Base-by-base conservation (phyloP, 148 eudicot species). In the Pharnaceum exiguum region DNA sequence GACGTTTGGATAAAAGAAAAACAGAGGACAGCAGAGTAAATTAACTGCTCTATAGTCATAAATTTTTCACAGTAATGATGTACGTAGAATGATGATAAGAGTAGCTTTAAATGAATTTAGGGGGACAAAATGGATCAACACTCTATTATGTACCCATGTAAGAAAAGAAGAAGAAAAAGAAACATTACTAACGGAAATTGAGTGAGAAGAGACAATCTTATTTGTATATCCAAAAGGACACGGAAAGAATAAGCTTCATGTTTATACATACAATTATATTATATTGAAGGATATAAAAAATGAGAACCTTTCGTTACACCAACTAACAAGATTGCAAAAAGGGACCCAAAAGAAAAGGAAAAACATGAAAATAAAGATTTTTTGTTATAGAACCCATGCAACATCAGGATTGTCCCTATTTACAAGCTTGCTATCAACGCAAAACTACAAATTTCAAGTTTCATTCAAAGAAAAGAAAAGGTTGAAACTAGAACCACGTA, bases 241-340 rank as follows among this genome's bases (percentile, higher is more conserved):
- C 67, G 77, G 26, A 67, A 73, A 62, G 69, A 62, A 73, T 73
- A 53, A 26, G 29, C 24, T 27, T 33, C 16, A 5, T 51, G 12
- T 51, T 39, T 19, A 63, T 38, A 51, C 59, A 63, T 40, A 62
- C 11, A n/a, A 47, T 24, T 60, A 32, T 23, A 47, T 22, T 60
- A 59, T 8, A 17, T 21, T 5, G 27, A 30, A 19, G 26, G 10
- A 21, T 31, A 28, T 29, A 7, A 46, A 46, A 22, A 25, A 44
- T 23, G 7, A 40, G 21, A 50, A 49, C 25, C 38, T 50, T 29
- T 25, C 11, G 10, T 15, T 19, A 27, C 29, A 11, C 38, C 35
- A 30, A 29, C 51, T 35, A 44, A 58, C 24, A 8, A 39, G 40
- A 24, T 21, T 25, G 11, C 16, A 31, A n/a, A 16, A 52, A 18